Evolutionary conservation across 768 basidiomycete genomes (phyloP), one percentile per base, ranked within the genome.

Genomic region (Mycena albidolilacea): DNA sequence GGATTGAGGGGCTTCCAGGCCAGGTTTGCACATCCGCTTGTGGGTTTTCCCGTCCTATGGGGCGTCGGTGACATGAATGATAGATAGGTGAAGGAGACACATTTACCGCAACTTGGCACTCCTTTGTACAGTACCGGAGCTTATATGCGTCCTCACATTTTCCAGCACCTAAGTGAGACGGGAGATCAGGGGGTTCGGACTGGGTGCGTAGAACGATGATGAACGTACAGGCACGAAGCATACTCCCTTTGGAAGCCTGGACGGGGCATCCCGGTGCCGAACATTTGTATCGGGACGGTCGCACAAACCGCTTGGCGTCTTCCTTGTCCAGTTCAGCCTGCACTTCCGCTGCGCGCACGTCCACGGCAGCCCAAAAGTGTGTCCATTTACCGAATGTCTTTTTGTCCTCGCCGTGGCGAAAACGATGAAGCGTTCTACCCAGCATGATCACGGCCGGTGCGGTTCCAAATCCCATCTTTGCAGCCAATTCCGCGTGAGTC

Each of bases 91-190:
- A 57, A 30, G 39, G 23, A n/a, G 38, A 43, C 43, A 21, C n/a
- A 21, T 12, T 52, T 30, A 69, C 67, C 44, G 67, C 59, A 3
- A 37, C 30, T 8, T 69, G 58, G 15, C 67, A 69, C 52, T 69
- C 67, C n/a, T 61, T 69, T 14, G 58, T 69, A 41, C 67, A 69
- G 41, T 69, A 69, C 1, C 48, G 59, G 10, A 58, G 67, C 15
- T 69, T 69, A 19, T 69, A 69, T 11, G 58, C 35, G 5, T 69
- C 67, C 50, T 69, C 58, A 48, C 67, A 69, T 52, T 69, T 69
- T 9, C 67, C 67, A 8, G 12, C 67, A 41, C 67, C 67, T 69
- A 17, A 39, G 23, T 23, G 23, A 21, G 21, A 65, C 30, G 35
- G 21, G 23, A 55, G 23, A 55, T 41, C n/a, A 55, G 23, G 19